These are phyloP conservation scores for Warburgia ugandensis DNA, from an alignment of 164 flowering plant species.

Conservation along the genomic window DNA sequence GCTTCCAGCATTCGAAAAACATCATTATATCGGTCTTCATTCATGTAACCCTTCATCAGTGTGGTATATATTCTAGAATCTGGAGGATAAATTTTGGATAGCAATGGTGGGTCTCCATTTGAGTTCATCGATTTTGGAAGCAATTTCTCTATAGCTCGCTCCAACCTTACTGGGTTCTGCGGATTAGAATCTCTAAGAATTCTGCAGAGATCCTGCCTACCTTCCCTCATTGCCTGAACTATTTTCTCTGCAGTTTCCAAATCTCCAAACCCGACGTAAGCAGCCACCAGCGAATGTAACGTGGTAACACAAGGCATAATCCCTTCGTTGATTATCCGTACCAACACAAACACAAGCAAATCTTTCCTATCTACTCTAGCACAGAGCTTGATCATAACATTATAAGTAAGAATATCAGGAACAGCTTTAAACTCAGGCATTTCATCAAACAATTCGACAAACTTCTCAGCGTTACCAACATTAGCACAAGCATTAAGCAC, in stretches of 20 bases:
- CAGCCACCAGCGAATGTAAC: slow-evolving; percentile 79
- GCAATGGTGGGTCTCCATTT: slow-evolving; percentile 45
- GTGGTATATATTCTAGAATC: slow-evolving; percentile 86
- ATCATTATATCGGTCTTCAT: slow-evolving; percentile 56
- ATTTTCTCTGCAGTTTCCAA: slow-evolving; percentile 67
- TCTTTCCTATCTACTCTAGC: slow-evolving; percentile 71
- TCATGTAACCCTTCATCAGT: slow-evolving; percentile 96
- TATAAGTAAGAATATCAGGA: slow-evolving; percentile 78
- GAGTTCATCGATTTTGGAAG: slow-evolving; percentile 37
- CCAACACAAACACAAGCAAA: slow-evolving; percentile 64
- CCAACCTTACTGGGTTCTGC: slow-evolving; percentile 10
- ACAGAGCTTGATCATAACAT: slow-evolving; percentile 84
- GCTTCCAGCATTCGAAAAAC: slow-evolving; percentile 80
- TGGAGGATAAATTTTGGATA: slow-evolving; percentile 44
- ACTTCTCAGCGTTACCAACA: slow-evolving; percentile 43
- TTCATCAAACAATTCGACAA: slow-evolving; percentile 59
- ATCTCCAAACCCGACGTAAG: slow-evolving; percentile 88
- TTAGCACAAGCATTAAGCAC: slow-evolving; percentile 92
- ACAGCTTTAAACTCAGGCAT: slow-evolving; percentile 58
- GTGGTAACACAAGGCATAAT: slow-evolving; percentile 62
- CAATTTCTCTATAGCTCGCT: slow-evolving; percentile 51
- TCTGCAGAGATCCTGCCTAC: slow-evolving; percentile 57
- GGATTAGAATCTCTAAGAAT: slow-evolving; percentile 43
- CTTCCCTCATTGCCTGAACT: slow-evolving; percentile 90
- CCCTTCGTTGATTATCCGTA: slow-evolving; percentile 44